Evolutionary conservation across 768 basidiomycete genomes (phyloP).

Genomic region (Ramaria rubella): DNA sequence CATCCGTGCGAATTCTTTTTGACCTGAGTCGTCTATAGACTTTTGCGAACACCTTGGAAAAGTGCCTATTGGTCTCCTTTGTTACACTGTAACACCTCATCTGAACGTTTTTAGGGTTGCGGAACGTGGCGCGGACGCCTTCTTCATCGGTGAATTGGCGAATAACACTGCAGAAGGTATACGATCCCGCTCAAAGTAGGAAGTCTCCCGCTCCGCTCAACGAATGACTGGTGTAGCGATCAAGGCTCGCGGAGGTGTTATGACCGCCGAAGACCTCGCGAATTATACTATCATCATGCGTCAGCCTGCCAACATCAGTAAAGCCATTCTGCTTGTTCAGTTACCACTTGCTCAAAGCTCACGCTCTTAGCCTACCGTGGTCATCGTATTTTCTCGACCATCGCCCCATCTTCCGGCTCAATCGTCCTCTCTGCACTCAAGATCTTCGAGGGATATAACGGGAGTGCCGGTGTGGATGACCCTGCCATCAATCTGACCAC

Average conservation of each 20-base stretch:
- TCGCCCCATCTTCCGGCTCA: no score
- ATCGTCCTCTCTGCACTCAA: constrained; percentile 30
- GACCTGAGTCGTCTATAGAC: constrained; percentile 10
- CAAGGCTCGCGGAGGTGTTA: neutral
- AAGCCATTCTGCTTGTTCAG: neutral
- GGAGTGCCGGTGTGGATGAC: constrained; percentile 16
- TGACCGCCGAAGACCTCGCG: no score
- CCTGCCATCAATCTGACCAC: constrained; percentile 27
- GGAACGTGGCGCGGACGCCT: constrained; percentile 18
- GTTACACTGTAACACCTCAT: neutral
- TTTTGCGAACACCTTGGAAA: constrained; percentile 22
- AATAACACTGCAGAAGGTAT: neutral
- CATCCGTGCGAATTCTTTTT: neutral
- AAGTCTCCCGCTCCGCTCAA: neutral
- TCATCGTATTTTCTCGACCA: constrained; percentile 27
- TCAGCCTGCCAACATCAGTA: constrained; percentile 20
- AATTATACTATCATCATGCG: constrained; percentile 15
- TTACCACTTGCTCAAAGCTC: no score
- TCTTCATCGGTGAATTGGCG: constrained; percentile 18
- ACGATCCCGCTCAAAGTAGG: neutral
- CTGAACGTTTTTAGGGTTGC: constrained; percentile 13
- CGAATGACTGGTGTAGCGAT: no score
- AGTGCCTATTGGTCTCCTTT: neutral
- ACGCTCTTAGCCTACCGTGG: constrained; percentile 24
- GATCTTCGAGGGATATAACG: constrained; percentile 30